phyloP scores from a whole-genome alignment of 2,329 filamentous ascomycete genomes.

The Colletotrichum costaricense region DNA sequence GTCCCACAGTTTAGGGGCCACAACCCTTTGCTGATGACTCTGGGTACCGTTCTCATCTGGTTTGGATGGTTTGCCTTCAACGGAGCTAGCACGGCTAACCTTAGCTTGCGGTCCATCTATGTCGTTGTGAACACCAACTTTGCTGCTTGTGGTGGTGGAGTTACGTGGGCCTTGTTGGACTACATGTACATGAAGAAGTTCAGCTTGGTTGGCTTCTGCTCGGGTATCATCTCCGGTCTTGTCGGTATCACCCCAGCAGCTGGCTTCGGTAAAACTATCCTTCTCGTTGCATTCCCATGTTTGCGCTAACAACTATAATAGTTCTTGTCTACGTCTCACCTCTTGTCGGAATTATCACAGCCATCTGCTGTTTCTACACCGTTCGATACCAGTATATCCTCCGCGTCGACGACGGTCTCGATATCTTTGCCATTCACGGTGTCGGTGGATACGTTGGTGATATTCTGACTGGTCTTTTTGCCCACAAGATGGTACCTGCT shows the following conservation, averaged over 20 bases:
- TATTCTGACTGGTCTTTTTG: conserved; percentile 68
- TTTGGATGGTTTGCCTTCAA: conserved; percentile 70
- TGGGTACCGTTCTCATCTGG: conserved; percentile 75
- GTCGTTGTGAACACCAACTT: conserved; percentile 70
- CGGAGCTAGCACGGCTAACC: conserved; percentile 60
- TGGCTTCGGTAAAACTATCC: conserved; percentile 59
- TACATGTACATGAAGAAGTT: conserved; percentile 60
- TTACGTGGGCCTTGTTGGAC: conserved; percentile 65
- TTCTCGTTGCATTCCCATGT: too few species aligned
- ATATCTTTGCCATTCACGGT: conserved; percentile 70
- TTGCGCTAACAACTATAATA: background rate
- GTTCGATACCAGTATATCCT: conserved; percentile 63
- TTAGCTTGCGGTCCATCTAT: conserved; percentile 63
- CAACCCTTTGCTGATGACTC: conserved; percentile 71
- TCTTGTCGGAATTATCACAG: conserved; percentile 63
- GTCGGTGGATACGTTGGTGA: conserved; percentile 69
- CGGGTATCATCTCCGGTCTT: conserved; percentile 86
- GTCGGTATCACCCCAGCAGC: conserved; percentile 89
- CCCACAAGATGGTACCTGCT: conserved; percentile 58
- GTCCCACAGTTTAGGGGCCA: conserved; percentile 61
- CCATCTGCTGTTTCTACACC: conserved; percentile 57
- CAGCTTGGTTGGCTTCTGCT: conserved; percentile 77
- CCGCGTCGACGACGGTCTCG: conserved; percentile 67
- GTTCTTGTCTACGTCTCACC: conserved; percentile 62
- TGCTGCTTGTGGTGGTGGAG: conserved; percentile 63